Evolutionary conservation across 208 protist species (phyloP), one percentile per base, ranked within the genome.

Genomic region (Leishmania major): DNA sequence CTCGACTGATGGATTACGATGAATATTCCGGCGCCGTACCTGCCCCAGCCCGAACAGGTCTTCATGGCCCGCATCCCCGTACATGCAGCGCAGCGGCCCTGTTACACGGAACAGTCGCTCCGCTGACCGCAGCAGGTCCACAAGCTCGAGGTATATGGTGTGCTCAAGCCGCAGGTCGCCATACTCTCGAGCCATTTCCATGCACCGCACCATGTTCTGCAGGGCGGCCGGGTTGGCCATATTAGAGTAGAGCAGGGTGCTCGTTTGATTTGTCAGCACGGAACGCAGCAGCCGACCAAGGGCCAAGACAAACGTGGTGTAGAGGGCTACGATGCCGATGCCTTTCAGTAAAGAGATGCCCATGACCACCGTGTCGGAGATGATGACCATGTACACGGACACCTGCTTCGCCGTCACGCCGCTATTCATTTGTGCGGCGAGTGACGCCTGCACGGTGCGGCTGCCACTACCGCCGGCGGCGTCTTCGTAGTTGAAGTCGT

Each of bases 261-360:
- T 80, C 37, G 87, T 91, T 66, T 87, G 88, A 71, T 88, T 88
- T n/a, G 91, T 80, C 81, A 94, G 80, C 55, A 92, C 81, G 1
- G 84, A 88, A 22, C 93, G 88, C 73, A 97, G 88, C 62, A 96
- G 78, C 10, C 89, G 87, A 1, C 90, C 92, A 0, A 97, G 64
- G n/a, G 92, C 91, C 47, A 97, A 77, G 17, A 97, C 92, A 78
- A 97, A 94, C 19, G 94, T 97, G 51, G 93, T 93, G 85, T 96
- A 97, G 40, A 96, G 77, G 47, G 94, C 93, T 40, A 97, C 84
- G 51, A 96, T 92, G 70, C 93, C 90, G 51, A 96, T 83, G 60
- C 87, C 82, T 59, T 89, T 88, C 60, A 97, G 82, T n/a, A 93
- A 86, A 15, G 89, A 84, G 43, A 94, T 80, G 51, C 87, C 88